phyloP scores from a whole-genome alignment of 179 eudicot genomes.

The Vitellaria paradoxa region DNA sequence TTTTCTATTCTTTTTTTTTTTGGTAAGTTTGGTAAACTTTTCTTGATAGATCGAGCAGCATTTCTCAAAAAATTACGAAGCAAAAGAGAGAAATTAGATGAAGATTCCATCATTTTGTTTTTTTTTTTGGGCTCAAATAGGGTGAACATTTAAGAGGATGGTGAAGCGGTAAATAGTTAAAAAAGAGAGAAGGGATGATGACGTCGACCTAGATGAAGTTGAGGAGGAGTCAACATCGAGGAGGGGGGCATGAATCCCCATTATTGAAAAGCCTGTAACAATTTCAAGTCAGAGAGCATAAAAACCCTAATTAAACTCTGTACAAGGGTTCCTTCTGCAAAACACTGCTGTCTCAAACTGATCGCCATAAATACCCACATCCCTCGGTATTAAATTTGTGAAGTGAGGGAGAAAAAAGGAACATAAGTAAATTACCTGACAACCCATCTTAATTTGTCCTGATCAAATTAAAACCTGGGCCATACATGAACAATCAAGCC shows the following conservation, averaged over 20 bases:
- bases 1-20: too few relatives aligned
- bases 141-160: background rate
- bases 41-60: too few relatives aligned
- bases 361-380: background rate
- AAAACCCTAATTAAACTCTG: constrained; percentile 1
- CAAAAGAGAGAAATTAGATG: background rate
- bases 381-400: background rate
- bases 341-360: constrained; percentile 5
- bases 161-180: too few relatives aligned
- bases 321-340: background rate
- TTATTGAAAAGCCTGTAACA: constrained; percentile 23
- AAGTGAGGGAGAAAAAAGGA: background rate
- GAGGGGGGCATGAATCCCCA: background rate
- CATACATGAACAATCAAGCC: too few relatives aligned
- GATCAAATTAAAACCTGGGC: too few relatives aligned
- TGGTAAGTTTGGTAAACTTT: too few relatives aligned
- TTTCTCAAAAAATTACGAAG: too few relatives aligned
- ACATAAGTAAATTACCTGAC: background rate
- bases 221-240: constrained; percentile 7
- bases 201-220: constrained; percentile 8
- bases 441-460: background rate
- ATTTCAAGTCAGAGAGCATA: constrained; percentile 1
- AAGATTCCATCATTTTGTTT: background rate
- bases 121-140: background rate
- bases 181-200: background rate